phyloP scores from a whole-genome alignment of 208 protist species.

The Trypanosoma rangeli region DNA sequence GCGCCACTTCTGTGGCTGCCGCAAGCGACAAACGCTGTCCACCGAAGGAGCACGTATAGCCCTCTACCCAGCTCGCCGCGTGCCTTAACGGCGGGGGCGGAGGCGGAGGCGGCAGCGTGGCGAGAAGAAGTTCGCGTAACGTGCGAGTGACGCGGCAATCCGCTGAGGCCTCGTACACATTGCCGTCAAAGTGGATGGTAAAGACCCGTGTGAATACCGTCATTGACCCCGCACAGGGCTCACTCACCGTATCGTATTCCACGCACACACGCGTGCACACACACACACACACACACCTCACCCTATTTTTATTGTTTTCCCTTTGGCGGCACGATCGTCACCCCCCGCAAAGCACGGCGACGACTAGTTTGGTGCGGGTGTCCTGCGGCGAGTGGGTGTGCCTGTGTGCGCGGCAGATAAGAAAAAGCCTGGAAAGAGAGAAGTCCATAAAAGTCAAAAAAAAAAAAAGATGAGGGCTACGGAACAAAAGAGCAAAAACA shows the following conservation, averaged over 20 bases:
- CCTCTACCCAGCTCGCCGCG: conserved; percentile 9
- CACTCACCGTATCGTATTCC: no score
- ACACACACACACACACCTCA: not conserved
- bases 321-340: no score
- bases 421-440: not conserved
- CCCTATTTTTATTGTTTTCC: not conserved
- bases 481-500: not conserved
- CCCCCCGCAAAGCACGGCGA: no score
- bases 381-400: no score
- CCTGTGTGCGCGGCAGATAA: not conserved
- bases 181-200: conserved; percentile 26
- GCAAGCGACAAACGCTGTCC: conserved; percentile 25
- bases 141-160: conserved; percentile 22
- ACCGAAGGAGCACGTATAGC: conserved; percentile 23
- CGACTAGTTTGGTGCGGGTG: no score
- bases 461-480: conserved; percentile 9
- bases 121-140: conserved; percentile 19
- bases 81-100: not conserved
- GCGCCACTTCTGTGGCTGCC: conserved; percentile 23
- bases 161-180: conserved; percentile 4
- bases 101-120: conserved; percentile 7
- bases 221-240: not conserved
- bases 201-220: conserved; percentile 11
- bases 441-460: not conserved
- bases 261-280: not conserved